Evolutionary conservation across 2,329 filamentous ascomycete genomes (phyloP).

Genomic region (Diaporthe longicolla): DNA sequence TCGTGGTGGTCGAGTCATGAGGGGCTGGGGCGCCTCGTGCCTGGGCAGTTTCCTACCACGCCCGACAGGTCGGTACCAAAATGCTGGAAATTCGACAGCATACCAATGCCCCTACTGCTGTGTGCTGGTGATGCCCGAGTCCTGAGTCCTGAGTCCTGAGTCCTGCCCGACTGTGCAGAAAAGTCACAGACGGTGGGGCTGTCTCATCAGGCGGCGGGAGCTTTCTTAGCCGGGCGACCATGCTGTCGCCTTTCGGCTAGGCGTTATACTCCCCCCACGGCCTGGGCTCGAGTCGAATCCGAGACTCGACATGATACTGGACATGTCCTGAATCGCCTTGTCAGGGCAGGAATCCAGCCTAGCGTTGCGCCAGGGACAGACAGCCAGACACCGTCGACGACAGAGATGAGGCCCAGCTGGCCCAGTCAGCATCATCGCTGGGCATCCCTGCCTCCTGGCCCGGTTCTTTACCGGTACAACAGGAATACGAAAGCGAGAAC

Average conservation of each 20-base stretch:
- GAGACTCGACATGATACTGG: slow-evolving; percentile 27
- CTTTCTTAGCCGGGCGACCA: slow-evolving; percentile 23
- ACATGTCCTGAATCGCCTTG: slow-evolving; percentile 14
- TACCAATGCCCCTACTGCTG: no score
- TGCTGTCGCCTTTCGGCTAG: slow-evolving; percentile 8
- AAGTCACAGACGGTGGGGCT: slow-evolving; percentile 26
- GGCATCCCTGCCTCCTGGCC: slow-evolving; percentile 2
- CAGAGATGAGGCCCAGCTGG: background rate
- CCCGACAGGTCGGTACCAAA: slow-evolving; percentile 22
- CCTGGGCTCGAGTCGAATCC: slow-evolving; percentile 25
- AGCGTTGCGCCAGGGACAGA: slow-evolving; percentile 1
- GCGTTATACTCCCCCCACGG: background rate
- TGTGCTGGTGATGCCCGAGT: background rate
- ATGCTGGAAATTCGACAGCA: slow-evolving; percentile 12
- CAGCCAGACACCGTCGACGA: background rate
- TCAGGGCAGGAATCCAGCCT: background rate
- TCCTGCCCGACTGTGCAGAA: background rate
- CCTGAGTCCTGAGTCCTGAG: no score
- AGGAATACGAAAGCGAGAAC: slow-evolving; percentile 23
- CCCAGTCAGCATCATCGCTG: background rate
- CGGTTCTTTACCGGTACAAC: background rate
- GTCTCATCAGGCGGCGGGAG: slow-evolving; percentile 29
- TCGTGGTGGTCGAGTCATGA: slow-evolving; percentile 19
- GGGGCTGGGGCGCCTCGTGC: background rate
- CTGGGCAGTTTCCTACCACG: background rate